Evolutionary conservation across 2,329 filamentous ascomycete genomes (phyloP).

Genomic region (Mycosphaerella sp.): DNA sequence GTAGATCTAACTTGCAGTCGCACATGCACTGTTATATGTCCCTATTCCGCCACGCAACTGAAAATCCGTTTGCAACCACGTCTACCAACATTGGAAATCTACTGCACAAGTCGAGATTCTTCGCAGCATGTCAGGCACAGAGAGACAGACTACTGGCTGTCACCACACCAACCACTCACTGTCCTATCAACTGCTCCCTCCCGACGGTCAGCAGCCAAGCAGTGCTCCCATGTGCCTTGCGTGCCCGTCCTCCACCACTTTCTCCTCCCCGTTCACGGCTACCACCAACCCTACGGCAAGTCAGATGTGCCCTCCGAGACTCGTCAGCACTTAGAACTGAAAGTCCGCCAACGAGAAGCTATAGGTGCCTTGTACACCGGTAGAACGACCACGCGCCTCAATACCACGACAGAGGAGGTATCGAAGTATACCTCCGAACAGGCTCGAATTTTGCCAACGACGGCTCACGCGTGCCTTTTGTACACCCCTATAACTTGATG

Average conservation of each 20-base stretch:
- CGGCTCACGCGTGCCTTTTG: slow-evolving; percentile 6
- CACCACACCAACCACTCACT: neutral
- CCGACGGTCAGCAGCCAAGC: slow-evolving; percentile 2
- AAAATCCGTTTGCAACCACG: neutral
- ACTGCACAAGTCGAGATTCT: neutral
- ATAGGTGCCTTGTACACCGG: neutral
- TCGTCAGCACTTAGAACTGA: neutral
- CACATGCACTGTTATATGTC: neutral
- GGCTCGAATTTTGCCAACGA: neutral
- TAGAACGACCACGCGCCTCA: neutral
- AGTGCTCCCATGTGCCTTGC: neutral
- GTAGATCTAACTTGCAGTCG: neutral
- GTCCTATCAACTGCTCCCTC: neutral
- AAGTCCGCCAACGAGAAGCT: slow-evolving; percentile 5
- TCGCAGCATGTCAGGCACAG: neutral
- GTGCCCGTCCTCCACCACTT: neutral
- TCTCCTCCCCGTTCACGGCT: neutral
- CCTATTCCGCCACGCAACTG: neutral
- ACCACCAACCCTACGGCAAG: neutral
- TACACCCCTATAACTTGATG: neutral
- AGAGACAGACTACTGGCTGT: neutral
- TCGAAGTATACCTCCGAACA: neutral
- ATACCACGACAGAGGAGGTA: neutral
- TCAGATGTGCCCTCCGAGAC: slow-evolving; percentile 4
- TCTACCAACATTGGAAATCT: neutral